Percentiles rank a stretch among this genome's conserved stretches.
These are phyloP conservation scores for Vinca minor DNA, from an alignment of 257 asterid species.

Conservation along the genomic window DNA sequence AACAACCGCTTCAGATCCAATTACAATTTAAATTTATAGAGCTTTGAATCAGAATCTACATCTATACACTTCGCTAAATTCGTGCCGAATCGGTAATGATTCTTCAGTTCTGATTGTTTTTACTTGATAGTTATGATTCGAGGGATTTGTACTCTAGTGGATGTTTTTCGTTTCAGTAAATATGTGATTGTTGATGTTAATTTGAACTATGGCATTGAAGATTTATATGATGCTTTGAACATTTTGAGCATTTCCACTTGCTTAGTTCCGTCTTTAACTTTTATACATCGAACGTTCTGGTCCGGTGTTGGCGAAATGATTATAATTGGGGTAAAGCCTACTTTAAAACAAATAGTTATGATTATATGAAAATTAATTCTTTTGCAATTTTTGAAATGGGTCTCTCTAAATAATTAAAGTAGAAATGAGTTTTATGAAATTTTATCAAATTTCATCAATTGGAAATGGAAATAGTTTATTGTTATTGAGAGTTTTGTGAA, in stretches of 20 bases:
- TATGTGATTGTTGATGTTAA: not conserved
- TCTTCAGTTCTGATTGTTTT: not conserved
- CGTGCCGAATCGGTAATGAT: no score
- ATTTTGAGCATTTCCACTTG: not conserved
- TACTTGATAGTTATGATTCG: not conserved
- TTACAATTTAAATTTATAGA: conserved; percentile 11
- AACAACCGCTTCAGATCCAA: conserved; percentile 39
- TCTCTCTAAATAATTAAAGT: no score
- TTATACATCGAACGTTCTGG: not conserved
- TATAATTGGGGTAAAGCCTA: not conserved
- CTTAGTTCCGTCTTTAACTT: not conserved
- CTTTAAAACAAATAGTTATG: not conserved
- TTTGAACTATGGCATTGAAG: not conserved
- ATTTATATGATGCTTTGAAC: conserved; percentile 4
- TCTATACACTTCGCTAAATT: no score
- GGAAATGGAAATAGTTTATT: no score
- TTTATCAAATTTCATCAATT: no score
- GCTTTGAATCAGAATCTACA: conserved; percentile 13
- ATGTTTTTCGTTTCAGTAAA: not conserved
- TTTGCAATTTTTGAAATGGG: no score
- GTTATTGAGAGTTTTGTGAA: no score
- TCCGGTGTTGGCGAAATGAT: not conserved
- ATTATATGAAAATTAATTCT: no score
- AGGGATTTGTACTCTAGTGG: not conserved
- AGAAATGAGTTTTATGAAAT: no score